A percentile compares a stretch with the other conserved stretches of the same genome.
These are phyloP conservation scores for Rosa multiflora DNA, from an alignment of 306 rosid genomes.

Conservation along the genomic window DNA sequence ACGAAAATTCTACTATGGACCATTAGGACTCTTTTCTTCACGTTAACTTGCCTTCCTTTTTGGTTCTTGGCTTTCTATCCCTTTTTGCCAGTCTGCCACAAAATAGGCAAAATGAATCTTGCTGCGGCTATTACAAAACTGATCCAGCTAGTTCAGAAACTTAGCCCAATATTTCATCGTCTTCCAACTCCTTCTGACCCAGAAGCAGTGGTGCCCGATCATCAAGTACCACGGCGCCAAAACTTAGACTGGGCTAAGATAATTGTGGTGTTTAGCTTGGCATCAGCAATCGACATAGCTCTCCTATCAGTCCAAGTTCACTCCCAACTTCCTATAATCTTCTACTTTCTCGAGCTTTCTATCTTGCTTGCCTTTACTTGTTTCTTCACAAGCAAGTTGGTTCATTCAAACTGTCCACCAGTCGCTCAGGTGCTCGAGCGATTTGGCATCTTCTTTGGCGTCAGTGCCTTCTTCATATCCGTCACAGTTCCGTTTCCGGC, in stretches of 20 bases:
- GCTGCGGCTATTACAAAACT: neutral
- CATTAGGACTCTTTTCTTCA: too few species aligned
- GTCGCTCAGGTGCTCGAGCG: neutral
- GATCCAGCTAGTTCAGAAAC: neutral
- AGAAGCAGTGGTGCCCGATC: neutral
- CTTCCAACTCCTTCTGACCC: neutral
- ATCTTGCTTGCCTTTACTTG: slow-evolving; percentile 17
- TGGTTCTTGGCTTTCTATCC: too few species aligned
- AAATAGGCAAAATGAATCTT: neutral
- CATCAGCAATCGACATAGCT: neutral
- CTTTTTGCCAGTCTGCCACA: too few species aligned
- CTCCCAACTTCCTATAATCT: neutral
- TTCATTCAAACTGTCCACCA: neutral
- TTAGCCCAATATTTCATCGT: neutral
- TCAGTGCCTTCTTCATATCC: slow-evolving; percentile 11
- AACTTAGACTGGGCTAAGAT: slow-evolving; percentile 9
- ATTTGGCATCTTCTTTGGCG: slow-evolving; percentile 10
- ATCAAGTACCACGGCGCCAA: neutral
- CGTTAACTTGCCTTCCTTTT: too few species aligned
- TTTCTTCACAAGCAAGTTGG: neutral
- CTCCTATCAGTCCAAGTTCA: neutral
- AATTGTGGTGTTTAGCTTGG: slow-evolving; percentile 1
- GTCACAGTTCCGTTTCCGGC: slow-evolving; percentile 9
- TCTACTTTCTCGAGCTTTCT: neutral
- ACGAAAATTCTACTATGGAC: too few species aligned